Evolutionary conservation across 768 basidiomycete genomes (phyloP).

Genomic region (Sporobolomyces roseus): DNA sequence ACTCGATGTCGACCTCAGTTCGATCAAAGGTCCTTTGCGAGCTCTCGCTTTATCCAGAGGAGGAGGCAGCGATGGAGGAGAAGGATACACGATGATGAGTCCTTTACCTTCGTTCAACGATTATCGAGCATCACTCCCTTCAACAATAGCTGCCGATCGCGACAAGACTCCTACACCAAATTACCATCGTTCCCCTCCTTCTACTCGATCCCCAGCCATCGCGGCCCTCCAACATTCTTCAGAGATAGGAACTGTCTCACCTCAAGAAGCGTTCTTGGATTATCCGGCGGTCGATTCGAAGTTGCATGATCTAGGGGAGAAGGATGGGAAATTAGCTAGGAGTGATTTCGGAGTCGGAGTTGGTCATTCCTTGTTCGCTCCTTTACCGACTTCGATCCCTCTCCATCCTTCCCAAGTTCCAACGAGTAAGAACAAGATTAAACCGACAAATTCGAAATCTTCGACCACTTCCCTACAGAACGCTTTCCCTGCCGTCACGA

Average conservation of each 20-base stretch:
- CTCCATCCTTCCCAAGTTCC: too few species aligned
- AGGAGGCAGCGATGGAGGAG: background rate
- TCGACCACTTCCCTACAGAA: too few species aligned
- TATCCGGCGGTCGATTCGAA: constrained; percentile 35
- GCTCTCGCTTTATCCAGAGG: constrained; percentile 11
- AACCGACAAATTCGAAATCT: too few species aligned
- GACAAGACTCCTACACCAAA: constrained; percentile 23
- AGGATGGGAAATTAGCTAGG: background rate
- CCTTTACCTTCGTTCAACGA: background rate
- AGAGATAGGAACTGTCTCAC: constrained; percentile 30
- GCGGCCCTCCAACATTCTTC: constrained; percentile 4
- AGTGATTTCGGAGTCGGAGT: constrained; percentile 30
- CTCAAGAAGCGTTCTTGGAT: constrained; percentile 42
- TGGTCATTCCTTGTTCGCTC: constrained; percentile 30
- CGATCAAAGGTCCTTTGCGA: constrained; percentile 36
- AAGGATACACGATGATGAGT: constrained; percentile 7
- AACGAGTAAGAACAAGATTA: too few species aligned
- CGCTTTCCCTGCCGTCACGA: too few species aligned
- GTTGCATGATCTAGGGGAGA: constrained; percentile 20
- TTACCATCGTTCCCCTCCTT: too few species aligned
- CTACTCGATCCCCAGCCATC: constrained; percentile 19
- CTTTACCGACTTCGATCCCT: constrained; percentile 16
- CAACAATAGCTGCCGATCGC: constrained; percentile 5
- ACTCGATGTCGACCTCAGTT: constrained; percentile 33
- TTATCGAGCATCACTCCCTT: too few species aligned